phyloP scores from a whole-genome alignment of 2,329 filamentous ascomycete species.

The Phyllosticta paracitricarpa region DNA sequence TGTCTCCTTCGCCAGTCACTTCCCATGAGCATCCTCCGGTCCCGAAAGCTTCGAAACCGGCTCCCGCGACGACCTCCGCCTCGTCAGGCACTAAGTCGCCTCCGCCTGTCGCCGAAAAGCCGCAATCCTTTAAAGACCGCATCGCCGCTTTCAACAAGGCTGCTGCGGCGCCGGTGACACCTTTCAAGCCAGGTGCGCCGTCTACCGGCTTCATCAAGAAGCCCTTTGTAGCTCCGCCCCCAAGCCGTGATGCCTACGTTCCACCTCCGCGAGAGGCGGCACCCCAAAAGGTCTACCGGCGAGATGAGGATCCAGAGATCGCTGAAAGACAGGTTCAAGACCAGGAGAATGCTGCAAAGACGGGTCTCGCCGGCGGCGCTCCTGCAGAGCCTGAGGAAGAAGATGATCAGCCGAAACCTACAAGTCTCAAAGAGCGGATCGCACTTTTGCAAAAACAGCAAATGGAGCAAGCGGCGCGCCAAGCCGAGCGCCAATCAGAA shows the following conservation, averaged over 20 bases:
- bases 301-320: slow-evolving; percentile 72
- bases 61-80: slow-evolving; percentile 25
- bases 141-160: slow-evolving; percentile 96
- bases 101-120: slow-evolving; percentile 63
- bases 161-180: slow-evolving; percentile 73
- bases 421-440: slow-evolving; percentile 90
- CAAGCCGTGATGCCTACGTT: slow-evolving; percentile 83
- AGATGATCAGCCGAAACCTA: slow-evolving; percentile 81
- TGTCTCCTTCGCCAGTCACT: slow-evolving; percentile 22
- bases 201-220: slow-evolving; percentile 79
- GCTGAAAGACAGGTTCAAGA: slow-evolving; percentile 55
- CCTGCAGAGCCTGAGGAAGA: slow-evolving; percentile 42
- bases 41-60: slow-evolving; percentile 28
- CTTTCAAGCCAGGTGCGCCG: slow-evolving; percentile 69
- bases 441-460: slow-evolving; percentile 90
- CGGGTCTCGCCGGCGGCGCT: slow-evolving; percentile 45
- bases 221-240: slow-evolving; percentile 89
- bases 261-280: slow-evolving; percentile 63
- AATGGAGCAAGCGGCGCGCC: slow-evolving; percentile 73
- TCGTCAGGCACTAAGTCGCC: slow-evolving; percentile 42
- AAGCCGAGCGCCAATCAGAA: slow-evolving; percentile 73
- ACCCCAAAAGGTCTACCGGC: slow-evolving; percentile 65
- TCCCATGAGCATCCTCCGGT: slow-evolving; percentile 26
- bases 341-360: slow-evolving; percentile 56
- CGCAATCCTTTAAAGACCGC: slow-evolving; percentile 84